Conservation (phyloP, 805 yeast species). For the Sugiyamaella valdiviana region DNA sequence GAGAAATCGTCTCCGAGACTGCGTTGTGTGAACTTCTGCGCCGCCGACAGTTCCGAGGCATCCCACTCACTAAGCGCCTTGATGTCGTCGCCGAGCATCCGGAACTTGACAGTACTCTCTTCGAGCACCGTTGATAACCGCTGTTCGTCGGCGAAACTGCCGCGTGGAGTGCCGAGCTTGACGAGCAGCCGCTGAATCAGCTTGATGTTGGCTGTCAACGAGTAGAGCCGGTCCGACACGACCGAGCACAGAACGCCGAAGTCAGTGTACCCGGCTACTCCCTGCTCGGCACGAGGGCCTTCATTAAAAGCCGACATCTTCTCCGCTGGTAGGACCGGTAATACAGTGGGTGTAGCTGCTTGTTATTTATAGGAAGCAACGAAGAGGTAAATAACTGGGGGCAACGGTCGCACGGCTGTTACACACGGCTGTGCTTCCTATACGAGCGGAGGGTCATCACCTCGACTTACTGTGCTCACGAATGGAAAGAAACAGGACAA, state of each 20-base stretch:
- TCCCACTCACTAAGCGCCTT: slow-evolving; percentile 16
- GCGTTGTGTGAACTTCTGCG: slow-evolving; percentile 39
- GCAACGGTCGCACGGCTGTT: background rate
- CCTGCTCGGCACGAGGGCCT: slow-evolving; percentile 3
- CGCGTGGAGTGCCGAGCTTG: slow-evolving; percentile 6
- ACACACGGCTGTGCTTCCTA: background rate
- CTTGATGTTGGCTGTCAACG: slow-evolving; percentile 13
- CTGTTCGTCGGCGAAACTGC: slow-evolving; percentile 9
- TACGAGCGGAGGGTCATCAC: too few relatives aligned
- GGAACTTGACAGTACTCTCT: slow-evolving; percentile 16
- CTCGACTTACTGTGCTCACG: too few relatives aligned
- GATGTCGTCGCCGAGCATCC: slow-evolving; percentile 13
- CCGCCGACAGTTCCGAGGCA: slow-evolving; percentile 11
- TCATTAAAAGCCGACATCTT: background rate
- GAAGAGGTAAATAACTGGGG: too few relatives aligned
- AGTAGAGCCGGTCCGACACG: slow-evolving; percentile 16
- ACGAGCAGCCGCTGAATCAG: slow-evolving; percentile 10
- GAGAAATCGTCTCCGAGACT: slow-evolving; percentile 53
- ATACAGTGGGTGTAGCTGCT: background rate
- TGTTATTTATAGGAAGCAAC: background rate
- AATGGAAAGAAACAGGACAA: too few relatives aligned
- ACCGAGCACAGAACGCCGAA: slow-evolving; percentile 13
- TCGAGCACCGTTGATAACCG: slow-evolving; percentile 14
- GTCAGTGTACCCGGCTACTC: background rate
- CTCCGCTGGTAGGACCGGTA: background rate